phyloP scores from a whole-genome alignment of 768 basidiomycete species.

The Hirschioporus abietinus region DNA sequence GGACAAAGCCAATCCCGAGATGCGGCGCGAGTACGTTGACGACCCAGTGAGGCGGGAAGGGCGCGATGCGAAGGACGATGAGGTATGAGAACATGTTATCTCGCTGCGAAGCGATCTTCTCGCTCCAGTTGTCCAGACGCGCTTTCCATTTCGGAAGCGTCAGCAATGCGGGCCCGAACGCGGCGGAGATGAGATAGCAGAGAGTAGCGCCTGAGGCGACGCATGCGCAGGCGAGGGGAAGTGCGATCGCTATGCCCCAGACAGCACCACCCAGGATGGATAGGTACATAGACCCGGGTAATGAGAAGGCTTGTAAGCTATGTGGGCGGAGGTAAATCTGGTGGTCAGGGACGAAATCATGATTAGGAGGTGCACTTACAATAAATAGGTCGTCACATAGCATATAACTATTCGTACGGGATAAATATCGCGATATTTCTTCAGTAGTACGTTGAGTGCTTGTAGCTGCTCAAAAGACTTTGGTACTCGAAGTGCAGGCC shows the following conservation, averaged over 20 bases:
- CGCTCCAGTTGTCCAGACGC: conserved; percentile 75
- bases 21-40: conserved; percentile 92
- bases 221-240: conserved; percentile 88
- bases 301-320: conserved; percentile 92
- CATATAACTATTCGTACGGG: conserved; percentile 81
- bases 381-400: conserved; percentile 86
- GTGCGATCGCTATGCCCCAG: conserved; percentile 82
- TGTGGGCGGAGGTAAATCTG: background rate
- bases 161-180: conserved; percentile 88
- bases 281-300: conserved; percentile 97
- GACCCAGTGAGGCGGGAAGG: conserved; percentile 95
- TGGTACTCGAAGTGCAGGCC: conserved; percentile 72
- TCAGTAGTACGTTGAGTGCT: conserved; percentile 75
- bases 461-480: conserved; percentile 86
- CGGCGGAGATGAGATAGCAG: conserved; percentile 89
- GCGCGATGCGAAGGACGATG: conserved; percentile 91
- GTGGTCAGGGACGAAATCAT: background rate
- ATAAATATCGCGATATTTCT: conserved; percentile 89
- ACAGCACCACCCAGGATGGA: conserved; percentile 95
- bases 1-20: conserved; percentile 75
- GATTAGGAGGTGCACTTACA: conserved; percentile 50
- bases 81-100: conserved; percentile 89
- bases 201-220: conserved; percentile 88
- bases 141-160: conserved; percentile 82
- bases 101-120: conserved; percentile 71